phyloP scores from a whole-genome alignment of 2,329 filamentous ascomycete species.

The Pestalotiopsis sp. region DNA sequence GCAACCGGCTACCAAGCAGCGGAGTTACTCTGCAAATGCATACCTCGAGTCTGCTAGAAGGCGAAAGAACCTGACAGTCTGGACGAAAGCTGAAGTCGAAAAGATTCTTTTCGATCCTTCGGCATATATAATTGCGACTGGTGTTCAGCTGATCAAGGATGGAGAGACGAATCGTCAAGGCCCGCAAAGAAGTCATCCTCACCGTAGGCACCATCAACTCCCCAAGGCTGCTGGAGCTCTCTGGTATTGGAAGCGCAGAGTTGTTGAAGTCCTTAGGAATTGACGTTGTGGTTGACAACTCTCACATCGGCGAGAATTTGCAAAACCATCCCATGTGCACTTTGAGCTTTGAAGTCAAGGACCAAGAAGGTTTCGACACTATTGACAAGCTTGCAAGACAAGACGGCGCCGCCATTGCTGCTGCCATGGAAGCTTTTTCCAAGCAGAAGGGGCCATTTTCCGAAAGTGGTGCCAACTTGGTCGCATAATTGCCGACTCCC shows the following conservation, averaged over 20 bases:
- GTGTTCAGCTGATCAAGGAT: conserved; percentile 6
- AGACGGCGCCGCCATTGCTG: conserved; percentile 17
- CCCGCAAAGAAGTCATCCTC: conserved; percentile 41
- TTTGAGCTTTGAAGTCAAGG: conserved; percentile 23
- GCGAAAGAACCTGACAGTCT: conserved; percentile 15
- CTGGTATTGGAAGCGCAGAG: conserved; percentile 36
- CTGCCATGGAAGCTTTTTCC: conserved; percentile 23
- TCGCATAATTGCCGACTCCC: conserved; percentile 24
- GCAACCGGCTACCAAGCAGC: conserved; percentile 6
- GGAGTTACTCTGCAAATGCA: conserved; percentile 16
- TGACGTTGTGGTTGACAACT: conserved; percentile 32
- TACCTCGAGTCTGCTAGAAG: conserved; percentile 12
- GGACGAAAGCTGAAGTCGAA: conserved; percentile 10
- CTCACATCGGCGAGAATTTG: conserved; percentile 39
- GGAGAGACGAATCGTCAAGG: conserved; percentile 20
- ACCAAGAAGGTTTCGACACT: conserved; percentile 19
- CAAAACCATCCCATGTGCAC: conserved; percentile 32
- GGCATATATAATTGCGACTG: background rate
- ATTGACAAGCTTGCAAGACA: conserved; percentile 20
- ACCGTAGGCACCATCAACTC: conserved; percentile 42
- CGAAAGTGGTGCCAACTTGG: conserved; percentile 18
- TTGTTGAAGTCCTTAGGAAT: conserved; percentile 34
- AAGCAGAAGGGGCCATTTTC: conserved; percentile 22
- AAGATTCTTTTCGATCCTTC: conserved; percentile 14
- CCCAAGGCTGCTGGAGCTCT: conserved; percentile 43